phyloP scores from a whole-genome alignment of 306 rosid genomes.

The Inga laurina region DNA sequence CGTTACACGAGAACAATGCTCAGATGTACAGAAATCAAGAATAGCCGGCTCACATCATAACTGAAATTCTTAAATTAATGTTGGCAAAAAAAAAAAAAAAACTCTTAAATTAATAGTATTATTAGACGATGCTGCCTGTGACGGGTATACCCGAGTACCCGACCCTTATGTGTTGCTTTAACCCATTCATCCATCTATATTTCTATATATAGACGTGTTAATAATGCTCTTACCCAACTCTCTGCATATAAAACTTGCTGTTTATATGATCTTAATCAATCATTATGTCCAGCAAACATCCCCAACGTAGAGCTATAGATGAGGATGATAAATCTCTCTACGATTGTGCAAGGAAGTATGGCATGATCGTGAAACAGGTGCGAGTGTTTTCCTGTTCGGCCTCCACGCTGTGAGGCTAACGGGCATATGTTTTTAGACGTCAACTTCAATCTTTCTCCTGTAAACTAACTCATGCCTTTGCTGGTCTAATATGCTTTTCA shows the following conservation, averaged over 20 bases:
- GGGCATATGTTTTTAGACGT: neutral
- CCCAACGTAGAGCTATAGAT: neutral
- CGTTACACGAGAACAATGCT: constrained; percentile 33
- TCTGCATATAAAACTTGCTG: neutral
- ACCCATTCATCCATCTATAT: neutral
- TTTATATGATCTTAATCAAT: neutral
- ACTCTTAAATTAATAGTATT: neutral
- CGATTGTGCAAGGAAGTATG: constrained; percentile 38
- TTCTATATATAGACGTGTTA: neutral
- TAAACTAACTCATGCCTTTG: neutral
- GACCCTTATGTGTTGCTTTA: neutral
- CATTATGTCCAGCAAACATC: constrained; percentile 30
- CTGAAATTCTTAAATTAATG: neutral
- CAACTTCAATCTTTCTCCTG: neutral
- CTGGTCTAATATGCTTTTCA: constrained; percentile 26
- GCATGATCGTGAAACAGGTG: constrained; percentile 42
- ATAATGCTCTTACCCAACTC: neutral
- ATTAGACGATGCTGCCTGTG: neutral
- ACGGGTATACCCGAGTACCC: neutral
- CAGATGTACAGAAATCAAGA: neutral
- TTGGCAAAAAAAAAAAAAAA: neutral
- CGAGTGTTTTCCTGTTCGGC: neutral
- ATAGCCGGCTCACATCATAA: neutral
- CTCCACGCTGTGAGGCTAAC: neutral
- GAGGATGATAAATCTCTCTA: constrained; percentile 34